Conservation (phyloP, 768 basidiomycete genomes). For the Macrocybe gigantea region DNA sequence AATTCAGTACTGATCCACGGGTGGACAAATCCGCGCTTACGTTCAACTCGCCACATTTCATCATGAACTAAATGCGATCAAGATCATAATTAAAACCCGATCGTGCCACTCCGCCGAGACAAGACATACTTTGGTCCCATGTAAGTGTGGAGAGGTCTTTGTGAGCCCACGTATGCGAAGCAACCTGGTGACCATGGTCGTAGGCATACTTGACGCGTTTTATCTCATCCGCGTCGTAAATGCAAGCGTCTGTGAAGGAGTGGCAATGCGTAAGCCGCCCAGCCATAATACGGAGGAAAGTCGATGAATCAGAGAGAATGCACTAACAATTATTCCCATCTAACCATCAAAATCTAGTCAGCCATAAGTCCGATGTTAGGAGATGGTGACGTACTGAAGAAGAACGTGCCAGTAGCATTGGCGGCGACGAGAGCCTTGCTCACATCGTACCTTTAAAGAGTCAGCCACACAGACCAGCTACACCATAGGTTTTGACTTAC, state of each 20-base stretch:
- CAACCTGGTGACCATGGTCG: conserved; percentile 35
- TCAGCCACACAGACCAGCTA: not conserved
- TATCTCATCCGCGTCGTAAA: conserved; percentile 27
- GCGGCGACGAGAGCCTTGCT: conserved; percentile 26
- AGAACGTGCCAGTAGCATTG: conserved; percentile 36
- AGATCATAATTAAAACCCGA: not conserved
- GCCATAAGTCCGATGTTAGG: not conserved
- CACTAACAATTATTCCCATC: conserved; percentile 35
- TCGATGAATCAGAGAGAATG: not conserved
- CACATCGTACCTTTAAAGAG: conserved; percentile 23
- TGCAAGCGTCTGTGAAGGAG: conserved; percentile 26
- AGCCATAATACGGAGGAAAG: no score
- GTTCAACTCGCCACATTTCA: conserved; percentile 40
- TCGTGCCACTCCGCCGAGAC: not conserved
- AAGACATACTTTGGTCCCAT: conserved; percentile 32
- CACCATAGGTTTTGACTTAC: conserved; percentile 4
- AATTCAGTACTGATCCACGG: not conserved
- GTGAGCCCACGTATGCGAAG: conserved; percentile 42
- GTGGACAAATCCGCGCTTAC: conserved; percentile 17
- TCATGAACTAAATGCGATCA: conserved; percentile 26
- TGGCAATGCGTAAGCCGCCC: not conserved
- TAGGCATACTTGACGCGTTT: conserved; percentile 31
- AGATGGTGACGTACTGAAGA: conserved; percentile 30
- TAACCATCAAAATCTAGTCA: conserved; percentile 3
- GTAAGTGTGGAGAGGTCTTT: conserved; percentile 29